These are phyloP conservation scores for Russula abietina DNA, from an alignment of 768 basidiomycete species.

Conservation along the genomic window DNA sequence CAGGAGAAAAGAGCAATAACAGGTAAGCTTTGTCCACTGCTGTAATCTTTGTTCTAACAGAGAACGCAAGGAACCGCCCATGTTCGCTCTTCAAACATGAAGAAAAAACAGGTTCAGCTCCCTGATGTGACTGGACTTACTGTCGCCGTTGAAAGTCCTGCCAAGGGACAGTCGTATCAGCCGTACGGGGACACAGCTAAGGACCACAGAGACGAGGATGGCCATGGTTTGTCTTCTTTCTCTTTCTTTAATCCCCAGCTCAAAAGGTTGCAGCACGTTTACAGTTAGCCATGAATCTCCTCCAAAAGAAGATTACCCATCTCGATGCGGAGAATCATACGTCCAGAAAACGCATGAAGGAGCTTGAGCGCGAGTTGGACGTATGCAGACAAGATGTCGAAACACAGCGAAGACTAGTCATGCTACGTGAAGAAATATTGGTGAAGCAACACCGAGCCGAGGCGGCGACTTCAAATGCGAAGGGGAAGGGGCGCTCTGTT, in stretches of 20 bases:
- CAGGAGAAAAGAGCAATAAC: slow-evolving; percentile 3
- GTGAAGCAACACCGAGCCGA: slow-evolving; percentile 27
- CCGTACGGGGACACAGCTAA: slow-evolving; percentile 38
- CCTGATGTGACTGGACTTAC: slow-evolving; percentile 85
- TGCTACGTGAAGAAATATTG: slow-evolving; percentile 49
- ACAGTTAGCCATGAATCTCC: slow-evolving; percentile 50
- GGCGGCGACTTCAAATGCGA: slow-evolving; percentile 32
- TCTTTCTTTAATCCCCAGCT: slow-evolving; percentile 2
- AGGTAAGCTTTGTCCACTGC: background rate
- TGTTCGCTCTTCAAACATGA: slow-evolving; percentile 27
- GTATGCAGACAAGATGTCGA: slow-evolving; percentile 74
- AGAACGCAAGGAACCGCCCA: background rate
- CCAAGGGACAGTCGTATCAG: slow-evolving; percentile 47
- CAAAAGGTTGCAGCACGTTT: slow-evolving; percentile 45
- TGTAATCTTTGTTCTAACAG: background rate
- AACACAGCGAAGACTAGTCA: slow-evolving; percentile 57
- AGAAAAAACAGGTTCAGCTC: slow-evolving; percentile 39
- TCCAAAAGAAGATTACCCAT: slow-evolving; percentile 63
- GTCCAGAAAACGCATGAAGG: slow-evolving; percentile 75
- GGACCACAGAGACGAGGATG: slow-evolving; percentile 45
- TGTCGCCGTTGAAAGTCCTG: slow-evolving; percentile 69
- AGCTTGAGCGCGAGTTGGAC: slow-evolving; percentile 83
- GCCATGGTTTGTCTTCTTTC: slow-evolving; percentile 46
- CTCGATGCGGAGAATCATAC: slow-evolving; percentile 79
- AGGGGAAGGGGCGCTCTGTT: slow-evolving; percentile 33